Evolutionary conservation across 2,329 filamentous ascomycete genomes (phyloP).

Genomic region (Talaromyces verruculosus): DNA sequence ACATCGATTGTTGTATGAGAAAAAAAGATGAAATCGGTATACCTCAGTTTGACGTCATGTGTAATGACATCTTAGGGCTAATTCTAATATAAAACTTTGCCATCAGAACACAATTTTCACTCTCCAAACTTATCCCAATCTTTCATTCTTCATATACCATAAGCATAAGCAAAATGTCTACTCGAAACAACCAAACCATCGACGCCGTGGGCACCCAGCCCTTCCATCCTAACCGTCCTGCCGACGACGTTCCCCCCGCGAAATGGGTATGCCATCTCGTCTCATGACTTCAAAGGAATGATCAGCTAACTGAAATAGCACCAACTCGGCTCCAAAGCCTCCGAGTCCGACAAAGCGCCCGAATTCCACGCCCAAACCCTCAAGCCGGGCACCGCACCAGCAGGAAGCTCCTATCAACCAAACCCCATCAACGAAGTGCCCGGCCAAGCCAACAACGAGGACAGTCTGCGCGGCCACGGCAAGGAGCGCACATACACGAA

Average conservation of each 20-base stretch:
- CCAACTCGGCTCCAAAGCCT: constrained; percentile 60
- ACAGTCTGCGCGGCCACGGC: constrained; percentile 42
- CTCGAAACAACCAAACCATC: constrained; percentile 10
- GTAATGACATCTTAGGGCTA: constrained; percentile 2
- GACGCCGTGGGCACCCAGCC: constrained; percentile 12
- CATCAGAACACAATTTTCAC: neutral
- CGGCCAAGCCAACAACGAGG: constrained; percentile 42
- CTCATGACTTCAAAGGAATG: neutral
- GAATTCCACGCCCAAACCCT: constrained; percentile 65
- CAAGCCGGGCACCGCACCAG: constrained; percentile 64
- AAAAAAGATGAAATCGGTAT: constrained; percentile 8
- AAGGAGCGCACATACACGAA: constrained; percentile 44
- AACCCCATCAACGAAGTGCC: constrained; percentile 41
- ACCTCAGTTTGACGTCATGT: constrained; percentile 28
- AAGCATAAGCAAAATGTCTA: constrained; percentile 7
- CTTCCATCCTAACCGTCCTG: constrained; percentile 20
- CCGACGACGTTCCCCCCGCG: neutral
- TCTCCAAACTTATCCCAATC: neutral
- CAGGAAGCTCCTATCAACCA: constrained; percentile 49
- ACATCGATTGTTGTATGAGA: too few species aligned
- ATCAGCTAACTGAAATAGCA: constrained; percentile 50
- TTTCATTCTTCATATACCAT: neutral
- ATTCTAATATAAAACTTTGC: neutral
- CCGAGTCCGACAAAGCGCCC: constrained; percentile 55
- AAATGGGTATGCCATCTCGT: constrained; percentile 16